Percentiles rank a stretch among this genome's conserved stretches.
phyloP scores from a whole-genome alignment of 495 filamentous ascomycete species.

The Aspergillus asperescens region DNA sequence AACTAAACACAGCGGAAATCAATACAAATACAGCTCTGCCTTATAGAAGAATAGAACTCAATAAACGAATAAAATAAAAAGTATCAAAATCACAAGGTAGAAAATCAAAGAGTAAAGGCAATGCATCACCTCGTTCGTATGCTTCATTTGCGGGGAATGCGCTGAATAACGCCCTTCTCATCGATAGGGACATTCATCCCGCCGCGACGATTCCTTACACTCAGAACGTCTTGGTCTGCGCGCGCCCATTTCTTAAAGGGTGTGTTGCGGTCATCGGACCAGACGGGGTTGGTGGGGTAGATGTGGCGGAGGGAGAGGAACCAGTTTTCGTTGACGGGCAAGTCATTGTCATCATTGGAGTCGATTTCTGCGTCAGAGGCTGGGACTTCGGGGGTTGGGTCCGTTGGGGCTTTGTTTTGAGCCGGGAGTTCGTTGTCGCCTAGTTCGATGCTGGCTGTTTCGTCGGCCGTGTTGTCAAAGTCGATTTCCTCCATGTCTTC shows the following conservation, averaged over 20 bases:
- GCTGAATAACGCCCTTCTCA: slow-evolving; percentile 33
- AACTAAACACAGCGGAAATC: too few species aligned
- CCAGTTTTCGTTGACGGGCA: slow-evolving; percentile 30
- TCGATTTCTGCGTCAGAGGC: background rate
- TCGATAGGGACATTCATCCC: slow-evolving; percentile 26
- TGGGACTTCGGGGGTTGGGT: background rate
- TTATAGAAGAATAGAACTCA: too few species aligned
- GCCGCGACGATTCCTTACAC: slow-evolving; percentile 27
- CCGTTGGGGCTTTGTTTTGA: background rate
- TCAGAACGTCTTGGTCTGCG: slow-evolving; percentile 31
- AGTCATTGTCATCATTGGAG: slow-evolving; percentile 2
- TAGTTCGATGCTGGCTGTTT: slow-evolving; percentile 42
- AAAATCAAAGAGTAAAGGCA: too few species aligned
- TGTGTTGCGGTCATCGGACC: slow-evolving; percentile 36
- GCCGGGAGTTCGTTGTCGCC: slow-evolving; percentile 25
- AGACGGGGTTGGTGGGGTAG: slow-evolving; percentile 19
- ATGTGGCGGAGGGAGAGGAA: slow-evolving; percentile 32
- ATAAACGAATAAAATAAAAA: too few species aligned
- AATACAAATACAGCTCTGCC: too few species aligned
- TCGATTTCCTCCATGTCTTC: slow-evolving; percentile 20
- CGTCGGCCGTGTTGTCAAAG: slow-evolving; percentile 17
- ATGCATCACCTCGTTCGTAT: too few species aligned
- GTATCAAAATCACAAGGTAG: too few species aligned
- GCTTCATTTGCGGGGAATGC: too few species aligned
- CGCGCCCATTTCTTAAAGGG: slow-evolving; percentile 42